phyloP scores from a whole-genome alignment of 2,329 filamentous ascomycete genomes.

The Sclerotinia sclerotiorum region DNA sequence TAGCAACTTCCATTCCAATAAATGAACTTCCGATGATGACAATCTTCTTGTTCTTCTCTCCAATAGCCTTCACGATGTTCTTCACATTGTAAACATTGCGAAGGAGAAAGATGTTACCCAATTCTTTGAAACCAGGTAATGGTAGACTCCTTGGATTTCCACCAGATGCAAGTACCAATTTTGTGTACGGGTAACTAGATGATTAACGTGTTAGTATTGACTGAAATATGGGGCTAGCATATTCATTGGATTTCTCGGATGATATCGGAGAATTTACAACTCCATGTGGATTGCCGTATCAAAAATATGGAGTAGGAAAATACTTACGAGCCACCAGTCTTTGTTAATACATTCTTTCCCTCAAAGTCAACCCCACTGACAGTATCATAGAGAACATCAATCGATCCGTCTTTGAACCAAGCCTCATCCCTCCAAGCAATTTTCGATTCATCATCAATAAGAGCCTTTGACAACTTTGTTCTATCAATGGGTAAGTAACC shows the following conservation, averaged over 20 bases:
- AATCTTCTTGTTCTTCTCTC: conserved; percentile 84
- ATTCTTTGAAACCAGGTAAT: conserved; percentile 78
- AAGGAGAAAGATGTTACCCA: conserved; percentile 84
- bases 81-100: conserved; percentile 75
- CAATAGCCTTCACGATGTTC: conserved; percentile 75
- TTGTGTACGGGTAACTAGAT: conserved; percentile 65
- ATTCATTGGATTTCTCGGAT: background rate
- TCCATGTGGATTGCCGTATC: no score
- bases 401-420: conserved; percentile 67
- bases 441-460: conserved; percentile 78
- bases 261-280: background rate
- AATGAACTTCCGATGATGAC: conserved; percentile 92
- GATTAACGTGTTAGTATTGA: background rate
- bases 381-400: conserved; percentile 60
- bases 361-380: conserved; percentile 77
- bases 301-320: no score
- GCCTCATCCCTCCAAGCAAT: conserved; percentile 72
- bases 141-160: conserved; percentile 75
- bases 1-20: conserved; percentile 97
- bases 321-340: conserved; percentile 59
- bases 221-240: background rate
- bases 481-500: conserved; percentile 87
- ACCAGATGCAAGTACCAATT: conserved; percentile 87
- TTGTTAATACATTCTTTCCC: conserved; percentile 70
- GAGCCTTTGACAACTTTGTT: conserved; percentile 91